A percentile compares a stretch with the other conserved stretches of the same genome.
Evolutionary conservation across 2,329 filamentous ascomycete species (phyloP).

Genomic region (Pyricularia grisea): DNA sequence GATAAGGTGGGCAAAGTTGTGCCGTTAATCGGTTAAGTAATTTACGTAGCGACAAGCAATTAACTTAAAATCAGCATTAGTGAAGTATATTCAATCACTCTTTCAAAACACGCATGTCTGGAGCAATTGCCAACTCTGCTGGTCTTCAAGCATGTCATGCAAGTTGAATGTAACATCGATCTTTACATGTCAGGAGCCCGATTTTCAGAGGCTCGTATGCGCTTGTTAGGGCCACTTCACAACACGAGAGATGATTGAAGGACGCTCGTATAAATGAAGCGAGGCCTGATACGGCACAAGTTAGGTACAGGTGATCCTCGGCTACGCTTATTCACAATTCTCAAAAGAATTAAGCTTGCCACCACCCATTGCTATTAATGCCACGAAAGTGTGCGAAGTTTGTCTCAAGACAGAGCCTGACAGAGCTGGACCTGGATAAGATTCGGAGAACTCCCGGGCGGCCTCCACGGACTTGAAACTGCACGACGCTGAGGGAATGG

Average conservation of each 20-base stretch:
- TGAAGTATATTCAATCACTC: not conserved
- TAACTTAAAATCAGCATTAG: not conserved
- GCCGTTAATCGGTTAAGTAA: not conserved
- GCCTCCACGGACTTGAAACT: not conserved
- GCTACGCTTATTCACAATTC: too few relatives aligned
- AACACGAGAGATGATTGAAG: too few relatives aligned
- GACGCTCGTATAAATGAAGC: too few relatives aligned
- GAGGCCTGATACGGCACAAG: too few relatives aligned
- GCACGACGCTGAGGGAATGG: not conserved
- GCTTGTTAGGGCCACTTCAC: too few relatives aligned
- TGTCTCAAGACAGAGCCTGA: not conserved
- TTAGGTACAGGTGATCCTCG: too few relatives aligned
- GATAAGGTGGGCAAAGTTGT: not conserved
- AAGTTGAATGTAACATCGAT: too few relatives aligned
- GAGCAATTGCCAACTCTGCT: not conserved
- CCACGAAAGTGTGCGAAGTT: not conserved
- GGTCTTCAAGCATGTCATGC: too few relatives aligned
- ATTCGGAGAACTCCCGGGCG: not conserved
- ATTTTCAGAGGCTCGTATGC: too few relatives aligned
- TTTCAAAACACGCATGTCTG: not conserved
- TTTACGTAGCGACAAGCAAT: not conserved
- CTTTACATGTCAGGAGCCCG: too few relatives aligned
- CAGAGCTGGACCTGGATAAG: not conserved
- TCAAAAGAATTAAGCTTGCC: too few relatives aligned
- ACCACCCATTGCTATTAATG: not conserved